Conservation (phyloP, 164 flowering plant species). For the Annona squamosa region DNA sequence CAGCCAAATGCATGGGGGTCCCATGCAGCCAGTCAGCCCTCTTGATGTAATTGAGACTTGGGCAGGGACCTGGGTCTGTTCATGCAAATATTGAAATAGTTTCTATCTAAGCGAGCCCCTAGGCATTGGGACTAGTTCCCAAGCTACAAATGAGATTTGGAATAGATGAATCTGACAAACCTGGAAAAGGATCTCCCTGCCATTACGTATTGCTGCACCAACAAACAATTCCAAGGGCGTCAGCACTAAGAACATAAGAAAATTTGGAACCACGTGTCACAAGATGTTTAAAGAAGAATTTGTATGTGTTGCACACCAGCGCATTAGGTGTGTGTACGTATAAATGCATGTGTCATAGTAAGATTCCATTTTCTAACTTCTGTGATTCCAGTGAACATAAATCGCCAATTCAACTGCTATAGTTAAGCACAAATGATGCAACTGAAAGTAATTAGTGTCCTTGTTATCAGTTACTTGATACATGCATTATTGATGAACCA, state of each 20-base stretch:
- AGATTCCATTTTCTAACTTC: not conserved
- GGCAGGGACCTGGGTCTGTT: too few relatives aligned
- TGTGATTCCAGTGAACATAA: too few relatives aligned
- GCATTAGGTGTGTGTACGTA: not conserved
- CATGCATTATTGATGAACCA: not conserved
- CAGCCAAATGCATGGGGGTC: too few relatives aligned
- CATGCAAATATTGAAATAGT: not conserved
- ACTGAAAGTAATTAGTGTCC: not conserved
- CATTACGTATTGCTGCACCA: conserved; percentile 49
- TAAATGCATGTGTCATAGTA: not conserved
- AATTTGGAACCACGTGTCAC: too few relatives aligned
- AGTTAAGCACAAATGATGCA: too few relatives aligned
- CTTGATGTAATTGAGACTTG: too few relatives aligned
- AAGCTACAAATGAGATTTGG: not conserved
- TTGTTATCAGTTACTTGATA: not conserved
- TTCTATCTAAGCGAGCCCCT: not conserved
- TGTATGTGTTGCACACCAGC: not conserved
- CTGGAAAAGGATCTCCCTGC: conserved; percentile 78
- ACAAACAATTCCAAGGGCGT: conserved; percentile 19
- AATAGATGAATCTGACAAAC: conserved; percentile 20
- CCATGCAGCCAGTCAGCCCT: too few relatives aligned
- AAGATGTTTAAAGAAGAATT: not conserved
- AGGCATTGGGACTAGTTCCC: not conserved
- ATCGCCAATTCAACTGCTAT: too few relatives aligned
- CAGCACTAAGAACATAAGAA: not conserved